Evolutionary conservation across 1,139 yeast species (phyloP).

Genomic region (Yamadazyma epiphylla): DNA sequence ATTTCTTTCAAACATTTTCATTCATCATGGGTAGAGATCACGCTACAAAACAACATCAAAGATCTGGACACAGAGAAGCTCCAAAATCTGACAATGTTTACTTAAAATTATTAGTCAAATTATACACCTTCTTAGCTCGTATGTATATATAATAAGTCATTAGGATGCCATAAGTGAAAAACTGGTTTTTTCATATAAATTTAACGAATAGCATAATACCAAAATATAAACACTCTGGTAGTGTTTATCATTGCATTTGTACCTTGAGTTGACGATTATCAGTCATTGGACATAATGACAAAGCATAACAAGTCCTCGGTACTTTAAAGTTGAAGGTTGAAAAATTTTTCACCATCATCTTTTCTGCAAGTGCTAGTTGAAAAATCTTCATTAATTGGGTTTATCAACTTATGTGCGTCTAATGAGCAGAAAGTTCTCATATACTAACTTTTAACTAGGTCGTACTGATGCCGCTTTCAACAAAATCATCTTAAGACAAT

Average conservation of each 20-base stretch:
- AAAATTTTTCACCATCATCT: constrained; percentile 2
- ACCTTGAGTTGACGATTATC: no score
- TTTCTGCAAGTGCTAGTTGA: constrained; percentile 11
- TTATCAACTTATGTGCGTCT: constrained; percentile 42
- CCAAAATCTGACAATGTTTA: constrained; percentile 99
- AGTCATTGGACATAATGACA: constrained; percentile 12
- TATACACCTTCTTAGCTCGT: constrained; percentile 99
- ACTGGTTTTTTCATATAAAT: no score
- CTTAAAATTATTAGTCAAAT: constrained; percentile 95
- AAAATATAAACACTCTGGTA: no score
- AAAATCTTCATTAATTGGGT: constrained; percentile 2
- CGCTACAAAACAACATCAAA: constrained; percentile 92
- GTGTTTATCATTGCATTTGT: not conserved
- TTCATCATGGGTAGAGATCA: constrained; percentile 92
- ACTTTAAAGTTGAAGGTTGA: not conserved
- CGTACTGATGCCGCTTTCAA: constrained; percentile 99
- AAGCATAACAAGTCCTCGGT: constrained; percentile 6
- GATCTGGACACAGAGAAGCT: constrained; percentile 96
- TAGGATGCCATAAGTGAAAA: not conserved
- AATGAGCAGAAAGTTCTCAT: constrained; percentile 47
- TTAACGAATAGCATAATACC: no score
- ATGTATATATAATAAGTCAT: constrained; percentile 41
- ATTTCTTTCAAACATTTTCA: constrained; percentile 4
- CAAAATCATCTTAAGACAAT: constrained; percentile 91
- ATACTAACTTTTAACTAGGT: constrained; percentile 58